Evolutionary conservation across 257 asterid species (phyloP).

Genomic region (Solanum gracilifrons): DNA sequence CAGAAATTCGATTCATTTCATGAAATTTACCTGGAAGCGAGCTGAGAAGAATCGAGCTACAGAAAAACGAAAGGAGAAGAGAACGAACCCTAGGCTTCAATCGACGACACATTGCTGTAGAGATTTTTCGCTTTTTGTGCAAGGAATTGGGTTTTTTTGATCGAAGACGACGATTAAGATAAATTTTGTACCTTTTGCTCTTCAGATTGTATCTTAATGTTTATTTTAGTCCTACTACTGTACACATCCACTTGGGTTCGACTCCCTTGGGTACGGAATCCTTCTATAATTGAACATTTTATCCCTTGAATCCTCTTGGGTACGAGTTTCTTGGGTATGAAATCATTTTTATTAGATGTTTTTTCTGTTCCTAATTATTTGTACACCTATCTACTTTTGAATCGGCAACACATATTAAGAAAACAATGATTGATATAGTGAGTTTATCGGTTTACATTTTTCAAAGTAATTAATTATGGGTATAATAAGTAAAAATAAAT

Average conservation of each 20-base stretch:
- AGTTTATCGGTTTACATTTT: accelerated
- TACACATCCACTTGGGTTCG: neutral
- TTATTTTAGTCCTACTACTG: neutral
- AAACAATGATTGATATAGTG: too few relatives aligned
- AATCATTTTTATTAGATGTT: too few relatives aligned
- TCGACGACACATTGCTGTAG: neutral
- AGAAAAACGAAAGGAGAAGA: neutral
- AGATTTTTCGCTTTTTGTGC: neutral
- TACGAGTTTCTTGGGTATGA: neutral
- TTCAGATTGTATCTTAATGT: neutral
- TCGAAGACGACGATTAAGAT: neutral
- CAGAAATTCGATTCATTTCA: neutral
- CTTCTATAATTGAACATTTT: too few relatives aligned
- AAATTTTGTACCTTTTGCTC: neutral
- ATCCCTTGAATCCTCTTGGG: too few relatives aligned
- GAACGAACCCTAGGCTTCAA: neutral
- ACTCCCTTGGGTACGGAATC: neutral
- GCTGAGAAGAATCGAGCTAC: neutral
- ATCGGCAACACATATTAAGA: too few relatives aligned
- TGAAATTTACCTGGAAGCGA: neutral
- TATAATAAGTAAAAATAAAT: too few relatives aligned
- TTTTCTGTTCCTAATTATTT: accelerated
- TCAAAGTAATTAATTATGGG: too few relatives aligned
- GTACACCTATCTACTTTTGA: too few relatives aligned
- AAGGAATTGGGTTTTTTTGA: neutral